Evolutionary conservation across 2,329 filamentous ascomycete species (phyloP), one percentile per base, ranked within the genome.

Genomic region (Alternaria triticimaculans): DNA sequence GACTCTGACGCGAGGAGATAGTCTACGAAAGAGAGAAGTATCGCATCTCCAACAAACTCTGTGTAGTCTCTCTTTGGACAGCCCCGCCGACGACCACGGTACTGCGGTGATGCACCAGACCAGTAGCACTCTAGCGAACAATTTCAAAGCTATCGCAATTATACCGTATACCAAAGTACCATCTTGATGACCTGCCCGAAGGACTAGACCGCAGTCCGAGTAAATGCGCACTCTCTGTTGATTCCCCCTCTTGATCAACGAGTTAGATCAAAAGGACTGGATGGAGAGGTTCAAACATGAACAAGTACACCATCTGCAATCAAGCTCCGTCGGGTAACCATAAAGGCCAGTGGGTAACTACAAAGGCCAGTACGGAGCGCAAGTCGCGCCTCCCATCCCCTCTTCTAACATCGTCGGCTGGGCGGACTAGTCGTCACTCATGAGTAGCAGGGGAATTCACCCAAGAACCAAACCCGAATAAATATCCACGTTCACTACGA

Each of bases 341-440:
- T 55, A 81, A 71, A 12, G 84, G 83, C 65, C 78, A 85, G 71
- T 90, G 11, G 28, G 28, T 30, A 90, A 90, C 81, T 82, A 85
- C 55, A 81, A 71, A 12, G 84, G 83, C 65, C 78, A 85, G 71
- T 90, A 88, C 71, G 84, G 68, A 55, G 71, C 73, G 48, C 88
- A 90, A 70, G 84, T 90, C 23, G 72, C 77, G 6, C 20, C 67
- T 26, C 84, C 86, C 12, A 71, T 65, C 45, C 67, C 66, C 33
- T 66, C 49, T 20, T 60, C 70, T 43, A 62, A 67, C 26, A 59
- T 76, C 21, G 72, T 68, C 25, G 68, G 66, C 63, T 79, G 74
- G 76, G 49, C 30, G 48, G 70, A 77, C 56, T 78, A 78, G 63
- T 57, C 25, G 26, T 61, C 55, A 45, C 61, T 55, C 56, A 45